Base-by-base conservation (phyloP, 2,329 filamentous ascomycete genomes). In the Didymella arachidicola region DNA sequence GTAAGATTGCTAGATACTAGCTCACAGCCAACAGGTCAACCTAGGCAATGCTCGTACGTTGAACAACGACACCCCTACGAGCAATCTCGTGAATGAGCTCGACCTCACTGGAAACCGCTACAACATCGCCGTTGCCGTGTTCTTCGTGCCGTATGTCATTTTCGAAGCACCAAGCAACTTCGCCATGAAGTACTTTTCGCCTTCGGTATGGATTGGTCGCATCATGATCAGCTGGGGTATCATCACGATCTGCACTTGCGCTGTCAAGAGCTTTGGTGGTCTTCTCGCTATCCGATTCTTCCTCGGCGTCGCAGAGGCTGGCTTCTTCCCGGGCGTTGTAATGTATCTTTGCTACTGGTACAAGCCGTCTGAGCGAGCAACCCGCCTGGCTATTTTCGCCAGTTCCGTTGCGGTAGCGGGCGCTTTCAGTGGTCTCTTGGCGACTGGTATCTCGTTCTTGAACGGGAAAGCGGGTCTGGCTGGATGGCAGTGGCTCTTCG, bases 291-390 rank as follows among this genome's bases (percentile, higher is more conserved):
- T 73, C 26, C 71, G 79, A 22, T 78, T 79, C 62, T 91, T 91
- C 66, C 80, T 93, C 0, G 90, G 90, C 30, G 77, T 92, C 22
- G 84, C 84, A 27, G 91, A 94, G 72, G 80, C 90, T 8, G 90
- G 90, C 7, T 81, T 93, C 1, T 82, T 82, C 52, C 80, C 80
- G 0, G 79, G 79, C 3, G 85, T 92, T 27, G 89, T 89, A 64
- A 93, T 91, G 38, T 41, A 93, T 71, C 82, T 94, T 0, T 90
- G 87, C 0, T 92, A 89, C 71, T 95, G 91, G 91, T 95, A 94
- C 69, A 89, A 86, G 72, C 84, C 90, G 32, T 84, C 82, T 16
- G 91, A 95, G 70, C 89, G 93, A 54, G 91, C 89, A 45, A 82
- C 91, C 12, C 86, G 91, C 26, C 85, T 89, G 63, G 89, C 90